phyloP scores from a whole-genome alignment of 1,284 basidiomycete genomes.

The Ustilago bromivora region DNA sequence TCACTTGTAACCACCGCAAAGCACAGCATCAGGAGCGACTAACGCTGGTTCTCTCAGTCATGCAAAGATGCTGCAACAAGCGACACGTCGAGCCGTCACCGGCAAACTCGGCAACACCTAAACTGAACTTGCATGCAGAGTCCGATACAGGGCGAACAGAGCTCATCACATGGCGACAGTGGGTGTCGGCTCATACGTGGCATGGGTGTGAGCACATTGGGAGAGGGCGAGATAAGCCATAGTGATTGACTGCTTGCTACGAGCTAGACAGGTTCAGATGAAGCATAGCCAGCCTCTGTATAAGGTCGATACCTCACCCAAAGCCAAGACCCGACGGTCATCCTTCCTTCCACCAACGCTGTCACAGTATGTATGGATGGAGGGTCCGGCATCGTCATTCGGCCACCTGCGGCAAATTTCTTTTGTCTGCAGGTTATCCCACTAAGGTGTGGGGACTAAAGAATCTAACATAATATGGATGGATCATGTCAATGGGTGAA shows the following conservation, averaged over 20 bases:
- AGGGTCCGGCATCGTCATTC: no score
- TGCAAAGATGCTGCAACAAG: not conserved
- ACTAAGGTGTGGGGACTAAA: no score
- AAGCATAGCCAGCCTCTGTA: no score
- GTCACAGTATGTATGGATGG: not conserved
- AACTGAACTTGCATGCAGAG: not conserved
- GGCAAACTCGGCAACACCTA: not conserved
- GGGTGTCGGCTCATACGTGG: not conserved
- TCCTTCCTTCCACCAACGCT: not conserved
- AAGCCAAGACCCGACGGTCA: not conserved
- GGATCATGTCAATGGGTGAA: no score
- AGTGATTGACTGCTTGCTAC: not conserved
- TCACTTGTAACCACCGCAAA: not conserved
- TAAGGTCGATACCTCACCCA: no score
- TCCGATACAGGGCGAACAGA: not conserved
- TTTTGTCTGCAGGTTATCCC: no score
- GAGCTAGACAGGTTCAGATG: not conserved
- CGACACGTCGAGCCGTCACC: not conserved
- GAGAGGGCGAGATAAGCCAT: not conserved
- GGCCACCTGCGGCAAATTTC: no score
- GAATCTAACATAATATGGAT: no score
- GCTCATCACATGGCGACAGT: constrained; percentile 1
- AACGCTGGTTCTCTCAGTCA: not conserved
- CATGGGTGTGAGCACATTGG: not conserved
- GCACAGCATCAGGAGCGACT: not conserved